A percentile compares a stretch with the other conserved stretches of the same genome.
Conservation (phyloP, 2,329 filamentous ascomycete genomes). For the Fusarium equiseti region DNA sequence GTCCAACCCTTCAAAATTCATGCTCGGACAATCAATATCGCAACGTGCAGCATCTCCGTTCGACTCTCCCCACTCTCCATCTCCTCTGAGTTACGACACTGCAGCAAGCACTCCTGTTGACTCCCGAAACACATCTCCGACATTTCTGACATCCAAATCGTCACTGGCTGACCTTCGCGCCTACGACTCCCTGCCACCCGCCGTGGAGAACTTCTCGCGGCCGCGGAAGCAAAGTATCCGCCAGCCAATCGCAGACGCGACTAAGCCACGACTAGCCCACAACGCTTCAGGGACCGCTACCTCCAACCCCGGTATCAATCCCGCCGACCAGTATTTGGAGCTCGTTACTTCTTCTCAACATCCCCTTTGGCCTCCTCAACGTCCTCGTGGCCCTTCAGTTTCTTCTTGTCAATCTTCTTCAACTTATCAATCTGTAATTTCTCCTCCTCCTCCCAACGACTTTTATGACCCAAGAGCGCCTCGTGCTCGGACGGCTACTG, state of each 20-base stretch:
- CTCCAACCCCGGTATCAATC: slow-evolving; percentile 43
- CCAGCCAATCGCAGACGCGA: slow-evolving; percentile 54
- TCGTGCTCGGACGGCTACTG: slow-evolving; percentile 48
- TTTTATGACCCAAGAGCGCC: slow-evolving; percentile 51
- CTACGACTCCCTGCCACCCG: slow-evolving; percentile 55
- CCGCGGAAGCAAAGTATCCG: slow-evolving; percentile 67
- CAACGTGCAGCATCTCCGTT: slow-evolving; percentile 42
- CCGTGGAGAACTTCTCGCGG: slow-evolving; percentile 70
- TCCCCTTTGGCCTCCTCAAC: slow-evolving; percentile 55
- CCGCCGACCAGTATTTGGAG: slow-evolving; percentile 50
- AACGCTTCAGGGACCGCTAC: slow-evolving; percentile 30
- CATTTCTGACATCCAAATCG: slow-evolving; percentile 49
- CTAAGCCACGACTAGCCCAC: slow-evolving; percentile 47
- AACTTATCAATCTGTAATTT: slow-evolving; percentile 55
- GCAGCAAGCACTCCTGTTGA: slow-evolving; percentile 41
- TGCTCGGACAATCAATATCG: slow-evolving; percentile 43
- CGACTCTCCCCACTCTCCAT: slow-evolving; percentile 46
- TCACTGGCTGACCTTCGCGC: slow-evolving; percentile 52
- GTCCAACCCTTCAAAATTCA: slow-evolving; percentile 47
- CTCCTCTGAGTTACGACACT: slow-evolving; percentile 43
- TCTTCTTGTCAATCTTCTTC: slow-evolving; percentile 62
- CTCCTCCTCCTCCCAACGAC: slow-evolving; percentile 56
- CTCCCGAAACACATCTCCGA: slow-evolving; percentile 49
- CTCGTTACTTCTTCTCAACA: slow-evolving; percentile 48
- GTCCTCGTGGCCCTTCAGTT: slow-evolving; percentile 60